Conservation (phyloP, 2,329 filamentous ascomycete genomes). For the Geoglossum cookeanum region DNA sequence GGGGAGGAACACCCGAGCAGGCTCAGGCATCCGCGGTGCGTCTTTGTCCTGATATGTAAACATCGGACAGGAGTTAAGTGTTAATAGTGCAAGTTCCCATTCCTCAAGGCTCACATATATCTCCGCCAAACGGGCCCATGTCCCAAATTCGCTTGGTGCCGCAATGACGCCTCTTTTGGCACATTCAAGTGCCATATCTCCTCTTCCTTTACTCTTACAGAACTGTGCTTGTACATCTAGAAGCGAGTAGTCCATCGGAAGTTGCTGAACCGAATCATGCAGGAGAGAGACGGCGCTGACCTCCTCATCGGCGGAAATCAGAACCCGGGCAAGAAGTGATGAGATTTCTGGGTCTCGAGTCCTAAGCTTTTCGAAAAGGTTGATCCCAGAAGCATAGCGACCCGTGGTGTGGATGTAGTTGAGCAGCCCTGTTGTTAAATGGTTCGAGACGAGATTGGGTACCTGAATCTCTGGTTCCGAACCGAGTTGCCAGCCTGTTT, state of each 20-base stretch:
- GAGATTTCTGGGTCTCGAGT: slow-evolving; percentile 84
- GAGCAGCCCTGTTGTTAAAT: slow-evolving; percentile 79
- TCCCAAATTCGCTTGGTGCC: slow-evolving; percentile 90
- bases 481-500: slow-evolving; percentile 72
- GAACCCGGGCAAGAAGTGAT: slow-evolving; percentile 73
- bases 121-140: slow-evolving; percentile 84
- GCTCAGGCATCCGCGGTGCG: slow-evolving; percentile 82
- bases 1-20: slow-evolving; percentile 69
- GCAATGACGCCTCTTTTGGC: slow-evolving; percentile 89
- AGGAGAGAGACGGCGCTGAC: slow-evolving; percentile 84
- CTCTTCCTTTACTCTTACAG: slow-evolving; percentile 68
- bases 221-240: slow-evolving; percentile 90
- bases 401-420: slow-evolving; percentile 94
- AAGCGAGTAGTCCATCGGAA: slow-evolving; percentile 95
- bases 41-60: slow-evolving; percentile 99
- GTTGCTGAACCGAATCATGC: slow-evolving; percentile 71
- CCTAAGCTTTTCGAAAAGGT: slow-evolving; percentile 89
- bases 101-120: slow-evolving; percentile 88
- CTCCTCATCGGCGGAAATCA: slow-evolving; percentile 90
- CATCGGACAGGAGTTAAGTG: slow-evolving; percentile 97
- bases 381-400: slow-evolving; percentile 85
- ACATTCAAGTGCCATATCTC: slow-evolving; percentile 76
- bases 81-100: slow-evolving; percentile 89
- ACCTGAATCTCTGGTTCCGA: slow-evolving; percentile 96
- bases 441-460: slow-evolving; percentile 89